Percentiles rank a stretch among this genome's conserved stretches.
phyloP scores from a whole-genome alignment of 495 filamentous ascomycete genomes.

The Talaromyces borbonicus region DNA sequence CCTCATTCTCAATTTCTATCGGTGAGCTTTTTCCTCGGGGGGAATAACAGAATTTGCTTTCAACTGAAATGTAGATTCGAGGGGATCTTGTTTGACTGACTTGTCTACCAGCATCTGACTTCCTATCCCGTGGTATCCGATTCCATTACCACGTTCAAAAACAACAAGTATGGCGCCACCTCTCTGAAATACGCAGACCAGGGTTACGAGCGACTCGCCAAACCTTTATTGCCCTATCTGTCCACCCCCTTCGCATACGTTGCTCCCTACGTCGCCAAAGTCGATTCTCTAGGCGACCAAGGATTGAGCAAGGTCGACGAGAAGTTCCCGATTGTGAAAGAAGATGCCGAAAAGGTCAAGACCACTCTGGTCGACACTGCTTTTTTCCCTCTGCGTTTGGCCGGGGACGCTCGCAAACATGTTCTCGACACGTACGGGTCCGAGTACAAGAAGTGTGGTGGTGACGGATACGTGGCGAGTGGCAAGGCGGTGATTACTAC shows the following conservation, averaged over 20 bases:
- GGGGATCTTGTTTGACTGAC: too few relatives aligned
- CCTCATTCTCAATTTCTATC: conserved; percentile 56
- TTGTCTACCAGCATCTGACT: conserved; percentile 65
- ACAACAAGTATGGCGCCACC: conserved; percentile 69
- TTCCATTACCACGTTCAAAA: conserved; percentile 64
- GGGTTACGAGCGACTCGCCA: conserved; percentile 55
- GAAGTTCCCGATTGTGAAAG: conserved; percentile 78
- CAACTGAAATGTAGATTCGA: too few relatives aligned
- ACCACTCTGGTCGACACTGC: conserved; percentile 53
- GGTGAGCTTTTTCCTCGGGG: conserved; percentile 26
- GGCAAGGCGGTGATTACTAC: conserved; percentile 70
- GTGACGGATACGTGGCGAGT: conserved; percentile 53
- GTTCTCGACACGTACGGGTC: conserved; percentile 59
- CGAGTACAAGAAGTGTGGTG: conserved; percentile 69
- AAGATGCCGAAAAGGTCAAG: conserved; percentile 70
- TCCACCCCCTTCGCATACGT: conserved; percentile 65
- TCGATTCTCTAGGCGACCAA: conserved; percentile 68
- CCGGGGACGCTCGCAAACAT: conserved; percentile 63
- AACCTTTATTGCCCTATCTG: conserved; percentile 70
- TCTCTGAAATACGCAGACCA: conserved; percentile 61
- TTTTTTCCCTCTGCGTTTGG: conserved; percentile 55
- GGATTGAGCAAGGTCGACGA: conserved; percentile 65
- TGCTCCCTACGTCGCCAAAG: conserved; percentile 72
- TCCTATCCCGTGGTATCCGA: conserved; percentile 82
- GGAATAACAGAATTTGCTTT: neutral